Conservation (phyloP, 495 filamentous ascomycete species). For the Aspergillus funiculosus region DNA sequence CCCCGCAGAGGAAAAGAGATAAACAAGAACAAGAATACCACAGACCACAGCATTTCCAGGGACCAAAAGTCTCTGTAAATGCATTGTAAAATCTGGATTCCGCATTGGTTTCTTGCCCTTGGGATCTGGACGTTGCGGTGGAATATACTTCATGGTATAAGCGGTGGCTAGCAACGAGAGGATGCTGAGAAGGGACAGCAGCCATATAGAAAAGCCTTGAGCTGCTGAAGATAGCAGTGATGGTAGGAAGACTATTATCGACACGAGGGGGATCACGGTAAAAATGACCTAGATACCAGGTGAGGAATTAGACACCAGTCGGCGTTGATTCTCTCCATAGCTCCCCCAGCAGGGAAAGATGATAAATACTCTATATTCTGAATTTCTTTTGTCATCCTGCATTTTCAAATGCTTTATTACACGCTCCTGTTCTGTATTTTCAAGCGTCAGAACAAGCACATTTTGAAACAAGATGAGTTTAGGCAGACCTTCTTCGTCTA, state of each 20-base stretch:
- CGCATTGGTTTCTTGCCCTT: conserved; percentile 30
- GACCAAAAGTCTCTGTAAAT: conserved; percentile 18
- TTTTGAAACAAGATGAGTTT: neutral
- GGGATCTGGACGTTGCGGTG: conserved; percentile 26
- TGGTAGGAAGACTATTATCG: conserved; percentile 48
- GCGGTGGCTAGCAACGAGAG: conserved; percentile 56
- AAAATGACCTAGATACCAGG: conserved; percentile 43
- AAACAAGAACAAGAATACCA: conserved; percentile 23
- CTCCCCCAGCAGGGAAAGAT: neutral
- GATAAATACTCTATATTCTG: conserved; percentile 48
- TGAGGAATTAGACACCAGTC: too few species aligned
- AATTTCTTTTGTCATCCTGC: conserved; percentile 55
- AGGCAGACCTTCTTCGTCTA: conserved; percentile 58
- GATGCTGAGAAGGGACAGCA: conserved; percentile 51
- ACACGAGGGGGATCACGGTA: conserved; percentile 50
- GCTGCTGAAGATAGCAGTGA: conserved; percentile 35
- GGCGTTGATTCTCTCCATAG: neutral
- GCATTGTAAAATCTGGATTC: conserved; percentile 4
- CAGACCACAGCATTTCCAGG: conserved; percentile 25
- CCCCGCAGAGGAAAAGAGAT: conserved; percentile 12
- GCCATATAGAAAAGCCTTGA: conserved; percentile 17
- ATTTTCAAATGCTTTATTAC: conserved; percentile 53
- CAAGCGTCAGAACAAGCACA: conserved; percentile 17
- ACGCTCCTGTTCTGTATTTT: conserved; percentile 60
- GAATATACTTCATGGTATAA: conserved; percentile 39